Percentiles rank a stretch among this genome's conserved stretches.
Conservation (phyloP, 768 basidiomycete species). For the Cytidiella melzeri region DNA sequence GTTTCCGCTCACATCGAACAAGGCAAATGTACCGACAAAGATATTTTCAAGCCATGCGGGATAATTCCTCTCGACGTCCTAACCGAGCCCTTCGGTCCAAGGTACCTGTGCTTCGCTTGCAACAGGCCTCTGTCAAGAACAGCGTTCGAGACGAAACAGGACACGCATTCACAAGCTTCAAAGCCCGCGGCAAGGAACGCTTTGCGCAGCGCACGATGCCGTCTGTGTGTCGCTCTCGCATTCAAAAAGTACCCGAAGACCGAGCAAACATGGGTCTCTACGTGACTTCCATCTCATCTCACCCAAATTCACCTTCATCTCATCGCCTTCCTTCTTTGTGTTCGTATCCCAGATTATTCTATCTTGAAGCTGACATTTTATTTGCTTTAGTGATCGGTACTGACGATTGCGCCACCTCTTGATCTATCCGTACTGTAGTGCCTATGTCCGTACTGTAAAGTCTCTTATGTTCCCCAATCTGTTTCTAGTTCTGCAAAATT, state of each 20-base stretch:
- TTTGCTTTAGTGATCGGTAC: no score
- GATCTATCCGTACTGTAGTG: no score
- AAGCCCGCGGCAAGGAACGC: no score
- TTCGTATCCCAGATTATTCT: no score
- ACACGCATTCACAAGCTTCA: no score
- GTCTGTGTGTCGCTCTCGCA: conserved; percentile 16
- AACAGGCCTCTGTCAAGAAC: conserved; percentile 2
- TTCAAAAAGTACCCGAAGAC: conserved; percentile 4
- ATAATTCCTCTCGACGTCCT: conserved; percentile 18
- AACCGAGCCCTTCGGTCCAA: conserved; percentile 4
- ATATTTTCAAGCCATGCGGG: conserved; percentile 10
- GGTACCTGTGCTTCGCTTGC: conserved; percentile 12
- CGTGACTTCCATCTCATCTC: not conserved
- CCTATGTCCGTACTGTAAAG: no score
- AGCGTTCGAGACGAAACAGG: conserved; percentile 8
- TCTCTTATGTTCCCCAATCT: no score
- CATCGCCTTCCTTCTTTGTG: no score
- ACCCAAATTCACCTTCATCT: no score
- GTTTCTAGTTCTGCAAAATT: no score
- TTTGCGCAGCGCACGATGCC: conserved; percentile 12
- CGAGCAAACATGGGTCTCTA: conserved; percentile 8
- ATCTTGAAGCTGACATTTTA: no score
- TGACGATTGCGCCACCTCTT: no score
- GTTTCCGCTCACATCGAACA: conserved; percentile 13
- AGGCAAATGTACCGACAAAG: conserved; percentile 4